Conservation (phyloP, 1,284 basidiomycete species). For the Ceraceosorus guamensis region DNA sequence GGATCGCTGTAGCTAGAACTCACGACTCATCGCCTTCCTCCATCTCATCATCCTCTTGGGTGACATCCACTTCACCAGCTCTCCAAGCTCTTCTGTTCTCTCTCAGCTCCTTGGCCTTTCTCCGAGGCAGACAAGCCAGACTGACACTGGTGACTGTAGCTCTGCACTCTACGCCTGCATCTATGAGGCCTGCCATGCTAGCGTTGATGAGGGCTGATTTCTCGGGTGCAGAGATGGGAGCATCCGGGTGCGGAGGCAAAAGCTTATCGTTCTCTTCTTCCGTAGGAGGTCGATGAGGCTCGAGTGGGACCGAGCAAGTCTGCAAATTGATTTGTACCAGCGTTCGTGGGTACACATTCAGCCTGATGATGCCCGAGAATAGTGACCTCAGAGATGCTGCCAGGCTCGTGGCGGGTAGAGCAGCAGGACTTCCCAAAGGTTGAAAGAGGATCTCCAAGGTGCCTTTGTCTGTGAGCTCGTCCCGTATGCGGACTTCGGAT, state of each 20-base stretch:
- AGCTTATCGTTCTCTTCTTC: conserved; percentile 4
- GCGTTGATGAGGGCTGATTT: conserved; percentile 57
- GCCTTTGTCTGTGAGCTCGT: background rate
- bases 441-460: background rate
- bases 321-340: background rate
- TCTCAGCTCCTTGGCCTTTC: conserved; percentile 23
- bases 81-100: conserved; percentile 17
- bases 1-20: too few species aligned
- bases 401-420: background rate
- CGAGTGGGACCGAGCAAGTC: background rate
- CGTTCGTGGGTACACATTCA: background rate
- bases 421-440: background rate
- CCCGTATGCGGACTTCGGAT: background rate
- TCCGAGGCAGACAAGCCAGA: conserved; percentile 52
- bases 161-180: conserved; percentile 51
- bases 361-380: background rate
- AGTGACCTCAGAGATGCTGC: background rate
- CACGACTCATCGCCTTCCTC: conserved; percentile 10
- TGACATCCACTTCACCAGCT: conserved; percentile 14
- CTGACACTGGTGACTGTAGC: conserved; percentile 51
- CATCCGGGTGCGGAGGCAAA: conserved; percentile 32
- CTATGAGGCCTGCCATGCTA: conserved; percentile 51
- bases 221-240: conserved; percentile 42
- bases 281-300: conserved; percentile 7
- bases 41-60: conserved; percentile 7